Evolutionary conservation across 495 filamentous ascomycete genomes (phyloP).

Genomic region (Penicillium mononematosum): DNA sequence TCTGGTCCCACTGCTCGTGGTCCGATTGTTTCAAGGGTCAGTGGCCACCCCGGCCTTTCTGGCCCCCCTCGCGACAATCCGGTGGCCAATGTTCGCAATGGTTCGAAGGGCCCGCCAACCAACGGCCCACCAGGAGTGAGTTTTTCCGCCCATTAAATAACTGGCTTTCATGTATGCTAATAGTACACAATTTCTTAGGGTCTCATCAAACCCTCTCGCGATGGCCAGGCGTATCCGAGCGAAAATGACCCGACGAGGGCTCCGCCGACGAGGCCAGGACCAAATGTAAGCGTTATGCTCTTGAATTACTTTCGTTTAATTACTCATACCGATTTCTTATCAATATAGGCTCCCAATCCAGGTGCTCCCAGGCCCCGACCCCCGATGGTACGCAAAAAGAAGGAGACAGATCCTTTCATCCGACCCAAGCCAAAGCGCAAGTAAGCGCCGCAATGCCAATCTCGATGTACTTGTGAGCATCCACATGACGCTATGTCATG

Average conservation of each 20-base stretch:
- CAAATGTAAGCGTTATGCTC: constrained; percentile 26
- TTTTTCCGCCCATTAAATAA: constrained; percentile 8
- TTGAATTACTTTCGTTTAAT: constrained; percentile 9
- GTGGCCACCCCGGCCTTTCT: constrained; percentile 7
- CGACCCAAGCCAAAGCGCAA: constrained; percentile 45
- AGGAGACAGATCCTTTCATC: constrained; percentile 53
- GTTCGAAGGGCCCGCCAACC: constrained; percentile 8
- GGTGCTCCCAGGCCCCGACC: constrained; percentile 25
- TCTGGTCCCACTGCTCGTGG: constrained; percentile 3
- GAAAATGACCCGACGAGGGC: constrained; percentile 15
- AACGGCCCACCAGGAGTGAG: constrained; percentile 33
- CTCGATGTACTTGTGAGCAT: neutral
- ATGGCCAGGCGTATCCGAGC: constrained; percentile 33
- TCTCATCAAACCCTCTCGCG: constrained; percentile 42
- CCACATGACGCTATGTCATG: neutral
- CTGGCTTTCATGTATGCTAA: constrained; percentile 8
- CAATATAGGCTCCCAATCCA: constrained; percentile 13
- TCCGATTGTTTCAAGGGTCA: neutral
- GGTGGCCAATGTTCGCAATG: constrained; percentile 14
- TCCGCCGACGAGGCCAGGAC: constrained; percentile 13
- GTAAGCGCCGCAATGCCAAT: constrained; percentile 9
- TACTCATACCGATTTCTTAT: constrained; percentile 9
- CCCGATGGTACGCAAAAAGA: constrained; percentile 47
- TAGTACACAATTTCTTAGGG: constrained; percentile 20
- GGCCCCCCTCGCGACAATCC: neutral